Base-by-base conservation (phyloP, 2,329 filamentous ascomycete species). In the Talaromyces funiculosus region DNA sequence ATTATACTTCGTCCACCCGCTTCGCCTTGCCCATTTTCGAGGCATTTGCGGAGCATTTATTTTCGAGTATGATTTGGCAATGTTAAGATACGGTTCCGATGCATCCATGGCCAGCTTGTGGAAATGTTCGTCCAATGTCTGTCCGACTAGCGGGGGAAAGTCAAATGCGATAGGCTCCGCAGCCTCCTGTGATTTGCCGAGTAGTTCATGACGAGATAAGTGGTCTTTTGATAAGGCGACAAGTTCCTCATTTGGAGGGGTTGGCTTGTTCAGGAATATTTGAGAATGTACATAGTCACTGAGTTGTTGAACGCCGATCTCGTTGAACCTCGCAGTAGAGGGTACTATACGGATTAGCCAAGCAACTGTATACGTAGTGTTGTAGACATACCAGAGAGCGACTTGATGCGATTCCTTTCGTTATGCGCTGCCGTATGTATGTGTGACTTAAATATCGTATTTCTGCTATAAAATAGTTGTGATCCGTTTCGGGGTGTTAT, bases 1-100 rank as follows among this genome's bases (percentile, higher is more conserved):
- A 65, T 88, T 82, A 76, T 99, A 99, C 75, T 92, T 97, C 0
- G 92, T 97, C 94, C 94, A 99, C 1, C 94, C 95, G 71, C 90
- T 95, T 66, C 80, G 82, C 40, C 78, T 83, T 29, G 87, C 77
- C 94, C 94, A 99, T 80, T 86, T 84, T 40, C 83, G 86, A 76
- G 76, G 88, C 73, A 76, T 84, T 73, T 71, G 81, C 0, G 85
- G 85, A 26, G 83, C 78, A 55, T 82, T 82, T 0, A 79, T 81
- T 64, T 78, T 78, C 0, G 89, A 84, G 70, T 96, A 95, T 38
- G 86, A 78, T 70, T 90, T 94, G 1, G 93, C 90, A 64, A 86
- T 78, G 5, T 79, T 80, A 47, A 97, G 74, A 68, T 90, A 97
- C 0, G 94, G 93, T 67, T 97, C 90, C 4, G 92, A 90, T 45